Base-by-base conservation (phyloP, 192 early-diverging fungal species). In the Oehlia diaphana region DNA sequence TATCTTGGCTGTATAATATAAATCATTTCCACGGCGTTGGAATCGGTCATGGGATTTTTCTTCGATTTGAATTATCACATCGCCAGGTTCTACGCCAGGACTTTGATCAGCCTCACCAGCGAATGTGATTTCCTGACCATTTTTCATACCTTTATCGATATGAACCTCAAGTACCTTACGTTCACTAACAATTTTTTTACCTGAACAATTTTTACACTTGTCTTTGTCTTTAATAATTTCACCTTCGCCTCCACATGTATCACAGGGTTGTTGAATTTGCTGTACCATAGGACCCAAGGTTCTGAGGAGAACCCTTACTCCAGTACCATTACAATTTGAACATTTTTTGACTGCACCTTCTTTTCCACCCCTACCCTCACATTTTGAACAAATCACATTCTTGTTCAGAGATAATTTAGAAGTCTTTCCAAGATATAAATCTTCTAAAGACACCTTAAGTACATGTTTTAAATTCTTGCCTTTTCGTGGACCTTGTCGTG, bases 281-380 rank as follows among this genome's bases (percentile, higher is more conserved):
- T 99, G 98, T 76, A 99, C 93, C 97, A 99, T 99, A 26, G 98
- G 98, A 33, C 98, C 98, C 88, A 99, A 93, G 84, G 98, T 96
- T 67, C 97, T 89, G 77, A 97, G 88, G 74, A 93, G 91, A 33
- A 97, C 87, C 86, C 93, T 94, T 77, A 97, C 87, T 88, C 98
- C 98, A 72, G 93, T 91, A 58, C 98, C 98, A 58, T 92, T 82
- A 89, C 98, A 99, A 31, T 86, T 90, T 33, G 71, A 62, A 85
- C 98, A 99, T 37, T 89, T 85, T 88, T 91, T 91, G 67, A 95
- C 94, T 14, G 96, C 92, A 19, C 93, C 97, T 75, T 96, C 96
- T 87, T 98, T 98, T 63, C 97, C 97, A 75, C 98, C 98, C 82
- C 92, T 92, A 80, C 97, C 98, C 31, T 98, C 94, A 88, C 98